Percentiles rank a stretch among this genome's conserved stretches.
Conservation (phyloP, 2,329 filamentous ascomycete species). For the Aspergillus intermedius region DNA sequence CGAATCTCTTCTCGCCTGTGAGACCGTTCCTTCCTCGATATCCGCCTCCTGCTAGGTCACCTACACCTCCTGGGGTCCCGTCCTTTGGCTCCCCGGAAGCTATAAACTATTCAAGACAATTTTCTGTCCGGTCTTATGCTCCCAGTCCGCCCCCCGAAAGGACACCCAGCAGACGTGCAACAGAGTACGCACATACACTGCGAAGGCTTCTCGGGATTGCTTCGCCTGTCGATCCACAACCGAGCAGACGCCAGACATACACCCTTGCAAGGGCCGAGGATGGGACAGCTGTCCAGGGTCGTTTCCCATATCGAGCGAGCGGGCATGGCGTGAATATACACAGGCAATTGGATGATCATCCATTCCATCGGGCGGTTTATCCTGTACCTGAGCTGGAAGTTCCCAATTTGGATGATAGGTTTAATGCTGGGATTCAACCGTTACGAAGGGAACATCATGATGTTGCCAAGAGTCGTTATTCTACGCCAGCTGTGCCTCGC, state of each 20-base stretch:
- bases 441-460: too few relatives aligned
- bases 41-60: constrained; percentile 32
- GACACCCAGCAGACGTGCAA: constrained; percentile 8
- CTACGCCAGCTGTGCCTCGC: neutral
- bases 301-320: constrained; percentile 35
- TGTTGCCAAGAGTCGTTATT: neutral
- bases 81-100: constrained; percentile 39
- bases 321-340: constrained; percentile 32
- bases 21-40: constrained; percentile 27
- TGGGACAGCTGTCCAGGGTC: constrained; percentile 35
- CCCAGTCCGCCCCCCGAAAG: constrained; percentile 1
- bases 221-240: constrained; percentile 8
- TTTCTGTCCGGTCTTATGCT: constrained; percentile 11
- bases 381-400: constrained; percentile 12
- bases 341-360: constrained; percentile 26
- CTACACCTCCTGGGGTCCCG: constrained; percentile 41
- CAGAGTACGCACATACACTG: constrained; percentile 18
- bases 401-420: neutral
- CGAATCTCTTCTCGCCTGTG: constrained; percentile 20
- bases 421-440: neutral
- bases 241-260: constrained; percentile 12
- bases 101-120: constrained; percentile 23
- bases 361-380: constrained; percentile 27
- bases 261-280: constrained; percentile 34
- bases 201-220: constrained; percentile 26